Base-by-base conservation (phyloP, 345 rosid species). In the Dimocarpus longan region DNA sequence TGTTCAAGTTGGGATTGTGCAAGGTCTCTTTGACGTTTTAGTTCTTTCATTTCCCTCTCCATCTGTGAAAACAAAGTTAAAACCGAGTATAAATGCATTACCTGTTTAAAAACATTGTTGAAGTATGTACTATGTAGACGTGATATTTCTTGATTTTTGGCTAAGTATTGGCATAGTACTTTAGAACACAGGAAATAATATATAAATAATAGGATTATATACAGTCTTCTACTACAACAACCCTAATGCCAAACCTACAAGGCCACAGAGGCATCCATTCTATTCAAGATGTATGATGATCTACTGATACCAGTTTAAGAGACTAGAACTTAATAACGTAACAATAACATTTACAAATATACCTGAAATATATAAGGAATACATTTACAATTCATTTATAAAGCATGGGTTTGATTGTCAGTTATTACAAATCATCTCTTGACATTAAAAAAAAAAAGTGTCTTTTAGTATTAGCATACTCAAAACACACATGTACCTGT, bases 11-110 rank as follows among this genome's bases (percentile, higher is more conserved):
- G 91, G 67, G 94, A 88, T 77, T 95, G 87, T 73, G 94, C 97
- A 80, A 86, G 84, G 87, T 95, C 98, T 88, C 98, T 95, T 80
- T 95, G 93, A 68, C 96, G 95, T 86, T 95, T 95, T 79, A 93
- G 86, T 86, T 93, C 99, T 84, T 85, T 94, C 95, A 95, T 88
- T 81, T 93, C 95, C 62, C 81, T 87, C 76, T 85, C 95, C 94
- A 95, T 91, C 98, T 95, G 87, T 82, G 11, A 67, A 80, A 46
- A n/a, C 2, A 54, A 64, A 71, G 6, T 11, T 11, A 71, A 66
- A 59, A 69, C 16, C 39, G 37, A 80, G 56, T 43, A 56, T 37
- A 22, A 73, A 44, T 12, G 63, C 56, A 69, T 5, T 39, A 19
- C 37, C 57, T 22, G 15, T 52, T 40, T 16, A 50, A 18, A 75